Percentiles rank a stretch among this genome's conserved stretches.
phyloP scores from a whole-genome alignment of 23 red algal genomes.

The Gracilaria domingensis region DNA sequence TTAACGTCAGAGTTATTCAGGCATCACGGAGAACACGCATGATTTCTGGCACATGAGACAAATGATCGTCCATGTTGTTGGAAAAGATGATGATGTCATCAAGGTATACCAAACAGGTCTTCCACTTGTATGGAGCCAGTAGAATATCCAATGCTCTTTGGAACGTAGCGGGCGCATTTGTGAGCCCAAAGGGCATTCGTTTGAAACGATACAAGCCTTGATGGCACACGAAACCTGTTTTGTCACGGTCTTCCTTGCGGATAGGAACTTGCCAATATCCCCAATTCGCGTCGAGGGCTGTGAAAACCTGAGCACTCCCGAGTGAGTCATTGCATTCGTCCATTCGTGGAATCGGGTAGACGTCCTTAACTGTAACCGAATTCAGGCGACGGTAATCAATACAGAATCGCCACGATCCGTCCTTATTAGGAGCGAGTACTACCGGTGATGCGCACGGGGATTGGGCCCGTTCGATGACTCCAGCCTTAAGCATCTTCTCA shows the following conservation, averaged over 20 bases:
- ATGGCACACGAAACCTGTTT: no score
- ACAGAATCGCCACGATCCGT: background rate
- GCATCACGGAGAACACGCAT: conserved; percentile 3
- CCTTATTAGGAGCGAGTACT: background rate
- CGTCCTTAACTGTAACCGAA: no score
- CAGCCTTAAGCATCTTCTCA: conserved; percentile 22
- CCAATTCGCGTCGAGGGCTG: no score
- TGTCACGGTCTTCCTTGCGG: no score
- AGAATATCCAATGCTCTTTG: conserved; percentile 36
- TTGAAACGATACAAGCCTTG: no score
- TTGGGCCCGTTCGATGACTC: background rate
- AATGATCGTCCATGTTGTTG: conserved; percentile 8
- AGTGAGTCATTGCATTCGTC: no score
- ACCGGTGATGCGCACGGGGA: background rate
- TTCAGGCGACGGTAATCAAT: no score
- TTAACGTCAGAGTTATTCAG: conserved; percentile 28
- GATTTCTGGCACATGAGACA: background rate
- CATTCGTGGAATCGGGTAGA: no score
- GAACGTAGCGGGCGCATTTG: conserved; percentile 49
- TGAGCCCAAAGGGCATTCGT: conserved; percentile 45
- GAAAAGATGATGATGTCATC: conserved; percentile 35
- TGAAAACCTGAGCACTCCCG: no score
- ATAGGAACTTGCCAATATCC: no score
- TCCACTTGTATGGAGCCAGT: background rate
- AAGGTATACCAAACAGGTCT: conserved; percentile 21